Evolutionary conservation across 2,329 filamentous ascomycete genomes (phyloP), one percentile per base, ranked within the genome.

Genomic region (Fusarium nygamai): DNA sequence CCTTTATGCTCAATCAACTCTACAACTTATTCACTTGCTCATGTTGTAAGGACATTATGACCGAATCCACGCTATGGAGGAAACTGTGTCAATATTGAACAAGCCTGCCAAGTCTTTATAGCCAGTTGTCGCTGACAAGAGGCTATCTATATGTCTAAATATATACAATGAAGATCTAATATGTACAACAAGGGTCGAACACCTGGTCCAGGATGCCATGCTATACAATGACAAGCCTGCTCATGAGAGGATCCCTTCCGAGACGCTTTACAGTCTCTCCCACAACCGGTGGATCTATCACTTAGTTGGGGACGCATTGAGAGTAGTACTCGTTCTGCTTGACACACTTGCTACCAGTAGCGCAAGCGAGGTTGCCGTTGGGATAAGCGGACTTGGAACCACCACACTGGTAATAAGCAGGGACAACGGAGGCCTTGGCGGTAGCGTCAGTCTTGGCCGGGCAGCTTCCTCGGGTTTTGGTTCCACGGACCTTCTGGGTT

Each of bases 281-380:
- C 39, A 16, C 39, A 56, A 60, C 19, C n/a, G 8, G 46, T 56
- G 54, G 53, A 39, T 70, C 61, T 53, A 57, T 71, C 65, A 53
- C 33, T 74, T 75, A 77, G 71, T 76, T 77, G 56, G 76, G 76
- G 16, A 71, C 5, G 27, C 76, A 78, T 69, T 78, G 76, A 10
- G 74, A 76, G 73, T 78, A 78, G 50, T 63, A 78, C 54, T 77
- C 74, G 64, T 77, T 78, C 44, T 59, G 56, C 73, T 70, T 74
- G 54, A 76, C 69, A 63, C 76, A 78, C 60, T 69, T 73, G 73
- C 69, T 76, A 60, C 76, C 74, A 19, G 67, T 33, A 31, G 61
- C 76, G 50, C 76, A 78, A 39, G 69, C 19, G 27, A 78, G 68
- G 63, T 62, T 66, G 20, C 76, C 76, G 43, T 76, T 64, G 43